phyloP scores from a whole-genome alignment of 2,329 filamentous ascomycete species.

The Xylaria arbuscula region DNA sequence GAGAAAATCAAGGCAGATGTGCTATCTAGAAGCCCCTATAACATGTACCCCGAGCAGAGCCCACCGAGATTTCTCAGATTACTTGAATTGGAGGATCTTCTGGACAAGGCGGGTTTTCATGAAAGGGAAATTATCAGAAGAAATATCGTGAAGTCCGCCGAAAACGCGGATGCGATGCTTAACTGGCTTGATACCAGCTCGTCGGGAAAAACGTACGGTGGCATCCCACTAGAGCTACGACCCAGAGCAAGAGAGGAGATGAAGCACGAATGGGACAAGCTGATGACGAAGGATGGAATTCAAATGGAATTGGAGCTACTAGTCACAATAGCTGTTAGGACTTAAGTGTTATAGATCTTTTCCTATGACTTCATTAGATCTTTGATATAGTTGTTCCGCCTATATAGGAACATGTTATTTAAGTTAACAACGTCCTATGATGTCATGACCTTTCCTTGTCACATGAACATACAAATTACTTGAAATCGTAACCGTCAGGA shows the following conservation, averaged over 20 bases:
- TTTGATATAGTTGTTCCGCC: background rate
- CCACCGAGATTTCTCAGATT: conserved; percentile 44
- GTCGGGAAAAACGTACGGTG: conserved; percentile 50
- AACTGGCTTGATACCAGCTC: conserved; percentile 50
- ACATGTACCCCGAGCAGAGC: conserved; percentile 40
- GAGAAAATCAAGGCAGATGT: conserved; percentile 44
- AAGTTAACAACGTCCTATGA: background rate
- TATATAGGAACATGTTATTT: background rate
- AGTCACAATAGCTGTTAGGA: conserved; percentile 40
- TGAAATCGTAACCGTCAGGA: background rate
- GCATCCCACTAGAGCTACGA: conserved; percentile 47
- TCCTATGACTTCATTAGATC: background rate
- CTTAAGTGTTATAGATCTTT: conserved; percentile 6
- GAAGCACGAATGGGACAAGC: conserved; percentile 48
- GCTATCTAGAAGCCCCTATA: conserved; percentile 43
- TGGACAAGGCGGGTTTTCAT: conserved; percentile 41
- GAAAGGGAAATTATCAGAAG: conserved; percentile 41
- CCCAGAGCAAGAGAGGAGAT: conserved; percentile 47
- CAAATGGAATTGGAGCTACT: conserved; percentile 49
- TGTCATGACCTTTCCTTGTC: background rate
- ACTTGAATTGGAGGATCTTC: conserved; percentile 39
- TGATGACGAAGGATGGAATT: conserved; percentile 45
- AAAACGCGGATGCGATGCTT: conserved; percentile 44
- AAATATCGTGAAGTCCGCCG: conserved; percentile 43
- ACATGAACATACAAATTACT: background rate